Conservation (phyloP, 202 grass and related monocot genomes). For the Dendrocalamus latiflorus region DNA sequence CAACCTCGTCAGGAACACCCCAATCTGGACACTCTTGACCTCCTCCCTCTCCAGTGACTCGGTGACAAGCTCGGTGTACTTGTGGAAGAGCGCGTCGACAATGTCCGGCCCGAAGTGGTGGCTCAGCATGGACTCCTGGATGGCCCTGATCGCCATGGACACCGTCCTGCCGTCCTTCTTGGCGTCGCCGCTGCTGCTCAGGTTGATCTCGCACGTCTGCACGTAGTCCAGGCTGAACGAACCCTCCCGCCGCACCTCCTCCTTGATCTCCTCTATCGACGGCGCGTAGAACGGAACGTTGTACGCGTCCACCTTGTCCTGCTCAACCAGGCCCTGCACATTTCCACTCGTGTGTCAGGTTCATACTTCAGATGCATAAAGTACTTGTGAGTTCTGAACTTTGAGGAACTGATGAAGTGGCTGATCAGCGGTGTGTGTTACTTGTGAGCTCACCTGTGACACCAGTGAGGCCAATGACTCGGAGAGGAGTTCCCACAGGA, state of each 20-base stretch:
- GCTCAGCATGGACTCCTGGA: conserved; percentile 92
- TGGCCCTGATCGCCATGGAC: conserved; percentile 79
- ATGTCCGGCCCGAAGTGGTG: conserved; percentile 77
- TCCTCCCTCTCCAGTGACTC: conserved; percentile 75
- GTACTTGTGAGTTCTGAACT: background rate
- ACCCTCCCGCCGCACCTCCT: conserved; percentile 68
- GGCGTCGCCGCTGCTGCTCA: conserved; percentile 74
- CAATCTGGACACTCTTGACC: conserved; percentile 62
- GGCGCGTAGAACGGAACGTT: conserved; percentile 93
- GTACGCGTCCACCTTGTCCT: conserved; percentile 78
- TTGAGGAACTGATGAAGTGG: background rate
- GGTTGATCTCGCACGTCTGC: conserved; percentile 66
- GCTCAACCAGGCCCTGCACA: conserved; percentile 47
- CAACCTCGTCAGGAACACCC: conserved; percentile 62
- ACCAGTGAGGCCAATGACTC: conserved; percentile 68
- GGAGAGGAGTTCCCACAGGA: conserved; percentile 87
- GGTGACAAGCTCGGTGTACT: conserved; percentile 63
- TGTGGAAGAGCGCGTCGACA: conserved; percentile 64
- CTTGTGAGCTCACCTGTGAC: conserved; percentile 38
- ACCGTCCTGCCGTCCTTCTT: conserved; percentile 67
- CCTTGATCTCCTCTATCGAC: conserved; percentile 62
- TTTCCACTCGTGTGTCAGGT: background rate
- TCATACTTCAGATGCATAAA: background rate
- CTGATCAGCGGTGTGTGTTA: background rate
- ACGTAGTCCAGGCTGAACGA: conserved; percentile 74